Conservation (phyloP, 2,329 filamentous ascomycete species). For the Calonectria pteridis region DNA sequence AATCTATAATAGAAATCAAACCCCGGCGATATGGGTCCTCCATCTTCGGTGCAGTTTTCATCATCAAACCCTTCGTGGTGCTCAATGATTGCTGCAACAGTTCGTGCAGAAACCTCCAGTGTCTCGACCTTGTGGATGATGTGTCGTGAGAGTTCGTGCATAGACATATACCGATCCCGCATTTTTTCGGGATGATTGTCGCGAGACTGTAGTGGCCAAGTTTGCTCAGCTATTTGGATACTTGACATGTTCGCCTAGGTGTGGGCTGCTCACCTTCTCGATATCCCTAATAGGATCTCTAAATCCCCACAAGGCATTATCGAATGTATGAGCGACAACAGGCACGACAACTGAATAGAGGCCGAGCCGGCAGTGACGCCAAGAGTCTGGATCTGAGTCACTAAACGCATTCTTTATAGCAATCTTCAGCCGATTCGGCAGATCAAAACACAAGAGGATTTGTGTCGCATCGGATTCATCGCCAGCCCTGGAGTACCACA, state of each 20-base stretch:
- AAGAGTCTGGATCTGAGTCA: neutral
- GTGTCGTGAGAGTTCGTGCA: neutral
- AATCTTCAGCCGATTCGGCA: neutral
- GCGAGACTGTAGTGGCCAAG: neutral
- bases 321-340: neutral
- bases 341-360: neutral
- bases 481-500: neutral
- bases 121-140: neutral
- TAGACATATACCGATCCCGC: neutral
- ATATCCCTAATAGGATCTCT: neutral
- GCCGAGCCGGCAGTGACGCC: neutral
- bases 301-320: neutral
- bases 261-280: neutral
- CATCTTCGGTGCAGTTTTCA: neutral
- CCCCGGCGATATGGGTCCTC: neutral
- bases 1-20: neutral
- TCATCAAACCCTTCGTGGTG: neutral
- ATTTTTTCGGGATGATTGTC: neutral
- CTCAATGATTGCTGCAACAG: neutral
- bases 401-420: neutral
- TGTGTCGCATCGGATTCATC: neutral
- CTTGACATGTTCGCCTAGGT: neutral
- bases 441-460: neutral
- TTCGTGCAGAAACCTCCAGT: neutral
- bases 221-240: neutral